These are phyloP conservation scores for Colletotrichum limetticola DNA, from an alignment of 2,329 filamentous ascomycete genomes.

Conservation along the genomic window DNA sequence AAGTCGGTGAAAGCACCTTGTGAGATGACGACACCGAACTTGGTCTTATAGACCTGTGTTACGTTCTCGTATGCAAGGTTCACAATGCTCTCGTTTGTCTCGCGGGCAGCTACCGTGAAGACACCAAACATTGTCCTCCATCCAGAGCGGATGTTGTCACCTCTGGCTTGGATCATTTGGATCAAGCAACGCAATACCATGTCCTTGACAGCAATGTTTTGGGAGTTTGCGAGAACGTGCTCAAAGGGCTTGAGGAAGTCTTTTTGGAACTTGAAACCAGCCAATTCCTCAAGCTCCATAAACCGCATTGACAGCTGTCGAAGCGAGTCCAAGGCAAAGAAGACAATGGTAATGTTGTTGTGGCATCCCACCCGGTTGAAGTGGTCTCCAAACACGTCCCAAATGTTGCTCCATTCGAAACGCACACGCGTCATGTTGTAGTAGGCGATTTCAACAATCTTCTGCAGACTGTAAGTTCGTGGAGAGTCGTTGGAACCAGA, in stretches of 20 bases:
- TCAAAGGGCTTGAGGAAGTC: constrained; percentile 99
- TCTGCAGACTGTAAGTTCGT: constrained; percentile 96
- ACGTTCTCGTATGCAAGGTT: constrained; percentile 98
- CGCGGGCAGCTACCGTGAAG: constrained; percentile 93
- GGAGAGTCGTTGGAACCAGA: constrained; percentile 96
- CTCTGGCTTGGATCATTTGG: constrained; percentile 98
- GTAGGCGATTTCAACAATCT: constrained; percentile 98
- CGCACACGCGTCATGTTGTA: constrained; percentile 99
- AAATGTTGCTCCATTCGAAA: constrained; percentile 98
- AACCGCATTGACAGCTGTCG: constrained; percentile 98
- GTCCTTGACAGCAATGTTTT: constrained; percentile 92
- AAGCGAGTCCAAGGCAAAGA: constrained; percentile 95
- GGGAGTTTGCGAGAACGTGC: constrained; percentile 94
- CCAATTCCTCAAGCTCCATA: constrained; percentile 96
- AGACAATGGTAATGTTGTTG: constrained; percentile 95
- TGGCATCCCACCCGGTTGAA: constrained; percentile 99
- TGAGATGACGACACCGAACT: constrained; percentile 94
- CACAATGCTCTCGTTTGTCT: constrained; percentile 94
- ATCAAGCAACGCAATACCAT: constrained; percentile 96
- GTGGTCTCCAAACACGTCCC: constrained; percentile 96
- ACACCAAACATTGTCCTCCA: constrained; percentile 99
- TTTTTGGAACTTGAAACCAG: constrained; percentile 99
- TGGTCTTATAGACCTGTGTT: constrained; percentile 91
- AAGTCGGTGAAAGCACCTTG: constrained; percentile 97
- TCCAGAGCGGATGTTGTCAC: constrained; percentile 95